phyloP scores from a whole-genome alignment of 2,329 filamentous ascomycete genomes.

The Rosellinia necatrix region DNA sequence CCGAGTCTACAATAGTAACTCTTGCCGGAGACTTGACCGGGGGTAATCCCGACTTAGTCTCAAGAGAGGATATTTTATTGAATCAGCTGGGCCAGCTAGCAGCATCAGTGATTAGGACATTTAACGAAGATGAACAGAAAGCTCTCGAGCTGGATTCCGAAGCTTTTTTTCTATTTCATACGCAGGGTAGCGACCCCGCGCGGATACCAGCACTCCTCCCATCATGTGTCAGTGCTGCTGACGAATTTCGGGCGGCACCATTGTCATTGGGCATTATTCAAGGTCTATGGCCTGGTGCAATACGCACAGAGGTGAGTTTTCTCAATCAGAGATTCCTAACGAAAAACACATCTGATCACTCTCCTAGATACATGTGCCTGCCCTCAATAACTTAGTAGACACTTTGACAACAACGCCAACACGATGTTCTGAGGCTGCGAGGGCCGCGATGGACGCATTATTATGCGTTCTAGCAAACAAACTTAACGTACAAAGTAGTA shows the following conservation, averaged over 20 bases:
- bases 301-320: constrained; percentile 32
- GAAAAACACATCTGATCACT: constrained; percentile 8
- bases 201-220: neutral
- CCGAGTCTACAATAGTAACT: neutral
- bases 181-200: neutral
- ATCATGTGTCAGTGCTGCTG: constrained; percentile 25
- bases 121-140: constrained; percentile 36
- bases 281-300: constrained; percentile 36
- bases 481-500: constrained; percentile 25
- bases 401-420: constrained; percentile 18
- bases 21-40: constrained; percentile 28
- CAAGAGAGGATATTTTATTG: constrained; percentile 35
- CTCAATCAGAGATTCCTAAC: too few species aligned
- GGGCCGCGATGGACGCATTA: constrained; percentile 35
- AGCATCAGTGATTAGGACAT: constrained; percentile 33
- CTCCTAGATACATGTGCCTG: constrained; percentile 28
- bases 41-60: neutral
- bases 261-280: constrained; percentile 40
- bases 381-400: constrained; percentile 27
- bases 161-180: constrained; percentile 35
- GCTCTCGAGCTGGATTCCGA: constrained; percentile 31
- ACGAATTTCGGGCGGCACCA: constrained; percentile 36
- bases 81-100: constrained; percentile 38
- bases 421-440: constrained; percentile 29
- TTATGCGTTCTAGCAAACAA: constrained; percentile 38